Conservation (phyloP, 257 asterid species). For the Gynochthodes officinalis region DNA sequence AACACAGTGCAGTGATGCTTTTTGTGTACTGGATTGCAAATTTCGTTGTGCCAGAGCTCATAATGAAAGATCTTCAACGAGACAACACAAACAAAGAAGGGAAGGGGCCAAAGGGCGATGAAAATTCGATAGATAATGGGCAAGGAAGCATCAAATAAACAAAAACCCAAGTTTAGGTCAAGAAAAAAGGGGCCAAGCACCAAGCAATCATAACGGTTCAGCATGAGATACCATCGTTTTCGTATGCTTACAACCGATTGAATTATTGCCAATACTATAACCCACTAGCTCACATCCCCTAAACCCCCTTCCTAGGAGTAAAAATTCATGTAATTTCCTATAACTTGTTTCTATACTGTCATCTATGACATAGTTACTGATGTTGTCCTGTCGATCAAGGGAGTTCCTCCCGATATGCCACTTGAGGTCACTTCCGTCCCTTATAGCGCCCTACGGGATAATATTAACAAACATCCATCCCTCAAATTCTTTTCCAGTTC, state of each 20-base stretch:
- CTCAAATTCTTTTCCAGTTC: not conserved
- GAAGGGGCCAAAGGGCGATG: no score
- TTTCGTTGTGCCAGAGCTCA: conserved; percentile 46
- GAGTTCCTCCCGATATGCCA: not conserved
- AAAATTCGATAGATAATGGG: conserved; percentile 18
- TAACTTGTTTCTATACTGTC: not conserved
- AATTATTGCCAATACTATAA: not conserved
- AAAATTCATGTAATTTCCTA: not conserved
- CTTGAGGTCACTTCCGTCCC: not conserved
- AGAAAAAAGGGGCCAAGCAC: conserved; percentile 3
- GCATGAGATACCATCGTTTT: not conserved
- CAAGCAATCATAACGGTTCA: not conserved
- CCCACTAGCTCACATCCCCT: no score
- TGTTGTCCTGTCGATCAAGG: not conserved
- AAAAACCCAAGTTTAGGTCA: not conserved
- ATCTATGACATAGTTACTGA: not conserved
- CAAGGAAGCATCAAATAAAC: not conserved
- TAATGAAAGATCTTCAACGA: conserved; percentile 39
- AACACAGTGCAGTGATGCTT: conserved; percentile 55
- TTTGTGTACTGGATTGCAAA: conserved; percentile 52
- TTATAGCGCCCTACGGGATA: not conserved
- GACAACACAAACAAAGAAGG: conserved; percentile 21
- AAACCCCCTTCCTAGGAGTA: not conserved
- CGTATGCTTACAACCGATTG: not conserved
- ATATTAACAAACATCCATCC: not conserved